Evolutionary conservation across 2,329 filamentous ascomycete genomes (phyloP), one percentile per base, ranked within the genome.

Genomic region (Pyrenophora seminiperda): DNA sequence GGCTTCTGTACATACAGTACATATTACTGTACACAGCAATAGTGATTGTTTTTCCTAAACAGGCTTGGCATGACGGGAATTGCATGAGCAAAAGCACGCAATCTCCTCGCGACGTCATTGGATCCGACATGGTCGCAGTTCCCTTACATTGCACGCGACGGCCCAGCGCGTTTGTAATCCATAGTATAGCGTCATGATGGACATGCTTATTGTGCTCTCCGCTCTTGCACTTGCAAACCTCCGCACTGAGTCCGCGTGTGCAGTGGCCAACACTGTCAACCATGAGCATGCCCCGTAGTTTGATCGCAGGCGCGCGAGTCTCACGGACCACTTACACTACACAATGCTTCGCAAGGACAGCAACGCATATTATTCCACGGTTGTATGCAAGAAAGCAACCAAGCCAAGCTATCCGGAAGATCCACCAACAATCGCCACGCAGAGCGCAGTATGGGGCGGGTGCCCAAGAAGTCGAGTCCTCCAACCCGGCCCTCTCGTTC

Each of bases 401-500:
- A 11, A 63, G 42, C 32, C 60, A 63, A 50, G 51, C 61, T 7
- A 58, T 56, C 4, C 51, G 67, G 29, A 56, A 56, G 24, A 55
- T 73, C 20, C 69, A 73, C 48, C 65, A 67, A 9, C 67, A 71
- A 24, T 43, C 62, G 13, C 50, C 58, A 13, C 61, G 54, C 19
- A 64, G 59, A 20, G 63, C 66, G 10, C 67, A 71, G 32, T 50
- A 60, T 17, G 61, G 57, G 27, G 57, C 59, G 22, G 56, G 54
- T 5, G 48, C 52, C n/a, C 55, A 54, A 19, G 59, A 66, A 20
- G 53, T 57, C 34, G 66, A 72, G 17, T 73, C 73, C 2, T 66
- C 72, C 14, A 75, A 75, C 47, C 73, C 73, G 9, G 72, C 73
- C 1, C 53, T 75, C 6, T 73, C 71, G 3, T 75, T 75, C 44